phyloP scores from a whole-genome alignment of 208 protist genomes.

The Trypanosomatidae sp. region DNA sequence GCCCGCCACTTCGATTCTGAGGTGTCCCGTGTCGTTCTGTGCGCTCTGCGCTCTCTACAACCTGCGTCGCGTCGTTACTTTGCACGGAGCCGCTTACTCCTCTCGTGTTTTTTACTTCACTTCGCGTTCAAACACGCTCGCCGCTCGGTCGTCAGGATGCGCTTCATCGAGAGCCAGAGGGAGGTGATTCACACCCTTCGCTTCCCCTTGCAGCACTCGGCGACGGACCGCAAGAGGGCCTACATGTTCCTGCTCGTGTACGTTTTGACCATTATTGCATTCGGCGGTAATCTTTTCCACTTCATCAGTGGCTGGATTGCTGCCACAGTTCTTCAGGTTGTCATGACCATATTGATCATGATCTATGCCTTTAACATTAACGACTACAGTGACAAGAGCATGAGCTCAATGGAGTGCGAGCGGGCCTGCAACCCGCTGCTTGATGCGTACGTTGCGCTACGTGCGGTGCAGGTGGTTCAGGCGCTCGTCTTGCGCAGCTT shows the following conservation, averaged over 20 bases:
- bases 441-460: constrained; percentile 67
- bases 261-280: constrained; percentile 47
- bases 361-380: constrained; percentile 82
- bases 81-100: neutral
- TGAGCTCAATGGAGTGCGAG: constrained; percentile 82
- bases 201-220: constrained; percentile 61
- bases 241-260: constrained; percentile 83
- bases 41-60: neutral
- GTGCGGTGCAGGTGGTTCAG: constrained; percentile 65
- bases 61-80: neutral
- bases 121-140: too few species aligned
- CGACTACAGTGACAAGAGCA: constrained; percentile 76
- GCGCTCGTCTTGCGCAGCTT: constrained; percentile 51
- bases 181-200: constrained; percentile 72
- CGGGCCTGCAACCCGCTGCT: constrained; percentile 74
- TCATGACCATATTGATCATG: constrained; percentile 67
- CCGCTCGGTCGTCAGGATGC: constrained; percentile 34
- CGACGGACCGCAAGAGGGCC: constrained; percentile 76
- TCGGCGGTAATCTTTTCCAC: constrained; percentile 61
- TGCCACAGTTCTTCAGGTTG: constrained; percentile 53
- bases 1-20: neutral
- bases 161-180: constrained; percentile 70
- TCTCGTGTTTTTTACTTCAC: constrained; percentile 6
- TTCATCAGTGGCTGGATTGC: constrained; percentile 83
- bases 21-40: neutral